Evolutionary conservation across 129 eudicot species (phyloP).

Genomic region (Artemisia tridentata): DNA sequence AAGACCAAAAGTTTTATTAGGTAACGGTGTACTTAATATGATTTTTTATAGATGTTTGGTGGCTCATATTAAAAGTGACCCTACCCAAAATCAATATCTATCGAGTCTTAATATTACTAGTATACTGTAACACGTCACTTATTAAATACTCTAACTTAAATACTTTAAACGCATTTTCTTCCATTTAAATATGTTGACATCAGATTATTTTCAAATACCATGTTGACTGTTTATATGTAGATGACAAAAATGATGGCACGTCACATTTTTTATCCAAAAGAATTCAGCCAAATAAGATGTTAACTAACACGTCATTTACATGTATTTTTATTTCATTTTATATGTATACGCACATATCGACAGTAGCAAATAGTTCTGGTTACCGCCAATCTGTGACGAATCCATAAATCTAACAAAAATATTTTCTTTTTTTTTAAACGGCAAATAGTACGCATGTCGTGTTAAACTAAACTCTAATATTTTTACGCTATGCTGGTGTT

Average conservation of each 20-base stretch:
- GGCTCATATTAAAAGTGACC: constrained; percentile 43
- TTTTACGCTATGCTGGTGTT: too few species aligned
- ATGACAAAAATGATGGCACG: constrained; percentile 22
- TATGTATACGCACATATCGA: too few species aligned
- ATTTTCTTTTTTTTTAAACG: background rate
- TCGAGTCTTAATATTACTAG: background rate
- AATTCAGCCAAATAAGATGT: constrained; percentile 10
- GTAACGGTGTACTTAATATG: too few species aligned
- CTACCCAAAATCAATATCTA: constrained; percentile 40
- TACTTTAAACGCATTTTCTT: background rate
- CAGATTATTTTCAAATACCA: constrained; percentile 4
- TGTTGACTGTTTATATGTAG: constrained; percentile 8
- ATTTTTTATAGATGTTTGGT: constrained; percentile 29
- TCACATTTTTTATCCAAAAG: constrained; percentile 1
- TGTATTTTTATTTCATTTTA: background rate
- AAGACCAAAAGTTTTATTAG: constrained; percentile 2
- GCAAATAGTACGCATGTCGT: too few species aligned
- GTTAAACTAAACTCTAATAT: too few species aligned
- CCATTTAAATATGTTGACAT: background rate
- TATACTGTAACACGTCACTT: constrained; percentile 15
- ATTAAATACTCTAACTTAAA: background rate
- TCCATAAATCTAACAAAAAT: background rate
- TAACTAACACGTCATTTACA: constrained; percentile 2
- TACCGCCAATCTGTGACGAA: too few species aligned
- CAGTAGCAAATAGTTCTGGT: too few species aligned